Evolutionary conservation across 306 rosid species (phyloP), one percentile per base, ranked within the genome.

Genomic region (Prunus dulcis): DNA sequence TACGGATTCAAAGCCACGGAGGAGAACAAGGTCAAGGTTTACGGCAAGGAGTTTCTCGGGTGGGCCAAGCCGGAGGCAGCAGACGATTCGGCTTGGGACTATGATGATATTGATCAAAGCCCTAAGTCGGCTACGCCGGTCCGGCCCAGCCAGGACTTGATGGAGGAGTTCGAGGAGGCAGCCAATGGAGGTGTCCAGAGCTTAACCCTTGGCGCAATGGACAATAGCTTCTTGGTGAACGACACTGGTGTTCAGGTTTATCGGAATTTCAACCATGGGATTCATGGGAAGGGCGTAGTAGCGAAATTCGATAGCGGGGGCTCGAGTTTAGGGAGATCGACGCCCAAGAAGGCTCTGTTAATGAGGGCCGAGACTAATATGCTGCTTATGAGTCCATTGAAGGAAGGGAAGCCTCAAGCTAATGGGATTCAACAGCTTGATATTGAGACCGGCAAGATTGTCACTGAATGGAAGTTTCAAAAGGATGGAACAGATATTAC

Each of bases 21-120:
- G 43, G 98, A 93, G 30, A 90, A 90, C 82, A 93, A 90, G 78
- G 71, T 90, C 1, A 91, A 89, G 88, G 70, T 93, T 64, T 93
- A 90, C 11, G 96, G 97, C 5, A 93, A 91, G 83, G 98, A 93
- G 76, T 93, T 93, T 50, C 76, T 93, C 8, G 94, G 98, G 20
- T 93, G 97, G 97, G 92, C 88, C 68, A 91, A 90, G 78, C 96
- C 94, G 0, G 96, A 93, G 71, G 89, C 69, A 15, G 97, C 96
- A 1, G 97, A 93, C 19, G 98, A 93, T 80, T 88, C 97, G 23
- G 78, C 89, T 34, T 93, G 98, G 96, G 97, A 93, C 66, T 87
- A 88, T 20, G 87, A 93, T 0, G 96, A 88, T 20, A 45, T 68
- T 3, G 74, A 34, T 49, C 71, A 72, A 73, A 82, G 85, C 25